phyloP scores from a whole-genome alignment of 176 grass and related monocot genomes.

The Sorghum bicolor region Sorghum_bicolor_NCBIv3 NC_012878.2:228001-228500 shows the following conservation, averaged over 20 bases:
- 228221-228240: not conserved
- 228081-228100: no score
- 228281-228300: not conserved
- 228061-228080: no score
- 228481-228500: slow-evolving; percentile 44
- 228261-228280: not conserved
- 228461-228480: not conserved
- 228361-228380: not conserved
- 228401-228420: slow-evolving; percentile 29
- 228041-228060: no score
- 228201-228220: not conserved
- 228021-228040: no score
- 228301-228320: not conserved
- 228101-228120: no score
- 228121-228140: no score
- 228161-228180: not conserved
- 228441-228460: not conserved
- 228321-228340: not conserved
- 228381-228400: slow-evolving; percentile 21
- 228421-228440: slow-evolving; percentile 18
- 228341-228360: not conserved
- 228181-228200: not conserved
- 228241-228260: not conserved
- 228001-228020: no score
- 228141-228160: no score